Base-by-base conservation (phyloP, 2,329 filamentous ascomycete genomes). In the Samsoniella hepiali region DNA sequence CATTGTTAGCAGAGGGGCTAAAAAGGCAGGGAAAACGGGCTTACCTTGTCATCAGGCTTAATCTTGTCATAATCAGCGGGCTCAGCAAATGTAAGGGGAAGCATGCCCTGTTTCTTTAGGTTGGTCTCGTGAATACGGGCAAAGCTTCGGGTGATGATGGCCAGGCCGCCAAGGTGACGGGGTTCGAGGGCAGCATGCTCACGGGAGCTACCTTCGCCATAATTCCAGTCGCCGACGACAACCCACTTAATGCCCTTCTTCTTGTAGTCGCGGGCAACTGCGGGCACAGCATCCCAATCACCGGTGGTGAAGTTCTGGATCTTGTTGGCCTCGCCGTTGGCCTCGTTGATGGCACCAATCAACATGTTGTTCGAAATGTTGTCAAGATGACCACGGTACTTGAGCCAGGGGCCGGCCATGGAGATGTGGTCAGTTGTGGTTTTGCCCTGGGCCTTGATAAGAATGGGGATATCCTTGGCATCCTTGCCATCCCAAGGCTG, bases 331-430 rank as follows among this genome's bases (percentile, higher is more conserved):
- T 98, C 92, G 65, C 89, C 92, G 81, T 98, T 99, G 74, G 91
- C 93, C 73, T 90, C 88, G 82, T 97, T 99, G 82, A 93, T 91
- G 73, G 95, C 95, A 82, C 94, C 94, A 72, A 98, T 97, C 78
- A 98, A 81, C 92, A 97, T 96, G 87, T 98, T 98, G 88, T 98
- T 97, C 76, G 93, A 97, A 82, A 98, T 97, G 87, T 98, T 98
- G 87, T 97, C 94, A 73, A 98, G 85, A 77, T 98, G 94, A 67
- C 94, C 94, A 86, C 94, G 92, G 87, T 97, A 98, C 86, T 97
- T 97, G 78, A 98, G 84, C 93, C 93, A 97, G 67, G 93, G 93
- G 69, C 93, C 93, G 70, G 93, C 93, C 91, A 96, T 96, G 67
- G 93, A 97, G 80, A 97, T 97, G 82, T 97, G 93, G 76, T 97